Percentiles rank a stretch among this genome's conserved stretches.
These are phyloP conservation scores for Colletotrichum filicis DNA, from an alignment of 2,329 filamentous ascomycete species.

Conservation along the genomic window DNA sequence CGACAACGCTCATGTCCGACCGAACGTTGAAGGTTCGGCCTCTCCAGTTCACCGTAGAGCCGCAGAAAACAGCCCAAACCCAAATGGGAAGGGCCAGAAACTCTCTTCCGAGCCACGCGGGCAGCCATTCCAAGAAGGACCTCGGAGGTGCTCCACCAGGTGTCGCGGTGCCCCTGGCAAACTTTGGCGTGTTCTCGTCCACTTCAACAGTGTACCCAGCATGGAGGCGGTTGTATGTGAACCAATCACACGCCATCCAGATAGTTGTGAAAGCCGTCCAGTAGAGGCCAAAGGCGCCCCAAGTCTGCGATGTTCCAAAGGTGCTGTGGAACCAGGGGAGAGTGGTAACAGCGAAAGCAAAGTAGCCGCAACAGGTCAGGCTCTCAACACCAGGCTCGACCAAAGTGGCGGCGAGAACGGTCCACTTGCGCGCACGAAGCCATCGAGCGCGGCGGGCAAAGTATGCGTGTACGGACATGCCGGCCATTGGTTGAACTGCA, in stretches of 20 bases:
- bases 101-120: constrained; percentile 88
- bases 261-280: constrained; percentile 73
- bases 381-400: constrained; percentile 94
- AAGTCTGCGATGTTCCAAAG: constrained; percentile 70
- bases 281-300: constrained; percentile 70
- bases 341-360: constrained; percentile 82
- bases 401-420: constrained; percentile 86
- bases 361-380: constrained; percentile 83
- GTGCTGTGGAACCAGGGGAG: constrained; percentile 69
- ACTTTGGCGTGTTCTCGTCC: constrained; percentile 79
- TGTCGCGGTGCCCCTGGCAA: constrained; percentile 65
- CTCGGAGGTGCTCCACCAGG: constrained; percentile 57
- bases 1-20: constrained; percentile 82
- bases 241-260: constrained; percentile 84
- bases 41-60: constrained; percentile 87
- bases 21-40: constrained; percentile 85
- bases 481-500: constrained; percentile 88
- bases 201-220: constrained; percentile 76
- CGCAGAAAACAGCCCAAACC: constrained; percentile 90
- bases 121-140: constrained; percentile 76
- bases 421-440: constrained; percentile 94
- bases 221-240: constrained; percentile 79
- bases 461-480: constrained; percentile 82
- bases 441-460: constrained; percentile 85
- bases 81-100: constrained; percentile 87